These are phyloP conservation scores for Pisolithus thermaeus DNA, from an alignment of 1,284 basidiomycete species.

Conservation along the genomic window DNA sequence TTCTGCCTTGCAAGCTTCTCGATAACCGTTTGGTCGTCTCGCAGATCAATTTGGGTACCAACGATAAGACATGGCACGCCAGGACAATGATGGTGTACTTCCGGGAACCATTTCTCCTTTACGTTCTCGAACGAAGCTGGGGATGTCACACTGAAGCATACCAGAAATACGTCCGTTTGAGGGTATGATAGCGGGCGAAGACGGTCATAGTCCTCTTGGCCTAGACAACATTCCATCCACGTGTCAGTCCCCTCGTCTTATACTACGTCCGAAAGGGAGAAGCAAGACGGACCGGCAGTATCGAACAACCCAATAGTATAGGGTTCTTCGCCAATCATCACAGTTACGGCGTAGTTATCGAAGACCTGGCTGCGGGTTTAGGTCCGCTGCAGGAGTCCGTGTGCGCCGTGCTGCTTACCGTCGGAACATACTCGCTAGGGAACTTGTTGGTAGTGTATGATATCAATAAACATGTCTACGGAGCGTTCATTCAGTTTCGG, in stretches of 20 bases:
- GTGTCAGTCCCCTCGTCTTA: not conserved
- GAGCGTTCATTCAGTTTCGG: conserved; percentile 8
- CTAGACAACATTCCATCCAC: conserved; percentile 34
- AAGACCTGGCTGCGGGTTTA: conserved; percentile 64
- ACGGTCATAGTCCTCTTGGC: conserved; percentile 99
- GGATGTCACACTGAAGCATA: conserved; percentile 98
- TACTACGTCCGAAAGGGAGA: not conserved
- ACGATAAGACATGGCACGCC: conserved; percentile 99
- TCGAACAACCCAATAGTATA: conserved; percentile 98
- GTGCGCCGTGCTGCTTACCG: conserved; percentile 53
- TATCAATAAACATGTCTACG: conserved; percentile 94
- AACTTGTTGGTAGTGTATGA: conserved; percentile 99
- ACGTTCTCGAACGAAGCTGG: conserved; percentile 99
- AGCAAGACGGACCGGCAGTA: conserved; percentile 73
- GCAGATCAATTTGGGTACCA: conserved; percentile 96
- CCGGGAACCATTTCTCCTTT: conserved; percentile 99
- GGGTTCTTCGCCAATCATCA: conserved; percentile 99
- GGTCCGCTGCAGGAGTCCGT: conserved; percentile 10
- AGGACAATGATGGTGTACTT: conserved; percentile 99
- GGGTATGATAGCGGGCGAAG: conserved; percentile 98
- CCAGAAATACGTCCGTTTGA: conserved; percentile 98
- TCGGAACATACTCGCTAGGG: conserved; percentile 98
- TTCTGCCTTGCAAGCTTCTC: conserved; percentile 97
- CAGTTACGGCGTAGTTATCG: conserved; percentile 98
- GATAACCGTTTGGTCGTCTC: conserved; percentile 88